These are phyloP conservation scores for Trichoderma citrinoviride DNA, from an alignment of 2,329 filamentous ascomycete genomes.

Conservation along the genomic window DNA sequence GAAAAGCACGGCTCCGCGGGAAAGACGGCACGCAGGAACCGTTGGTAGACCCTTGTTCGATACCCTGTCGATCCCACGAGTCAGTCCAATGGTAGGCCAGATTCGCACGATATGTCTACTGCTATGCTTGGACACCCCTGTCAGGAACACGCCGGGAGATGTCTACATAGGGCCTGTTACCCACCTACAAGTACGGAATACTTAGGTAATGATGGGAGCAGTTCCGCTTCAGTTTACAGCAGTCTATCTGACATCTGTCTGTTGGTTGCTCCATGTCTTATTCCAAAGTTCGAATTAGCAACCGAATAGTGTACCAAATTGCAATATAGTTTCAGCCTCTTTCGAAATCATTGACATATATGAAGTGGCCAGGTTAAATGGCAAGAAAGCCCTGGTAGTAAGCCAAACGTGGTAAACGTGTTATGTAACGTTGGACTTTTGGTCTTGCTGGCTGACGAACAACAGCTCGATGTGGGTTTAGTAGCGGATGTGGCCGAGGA, in stretches of 20 bases:
- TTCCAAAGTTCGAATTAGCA: not conserved
- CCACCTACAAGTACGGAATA: no score
- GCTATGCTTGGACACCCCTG: not conserved
- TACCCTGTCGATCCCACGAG: not conserved
- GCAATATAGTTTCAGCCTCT: not conserved
- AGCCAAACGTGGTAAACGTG: not conserved
- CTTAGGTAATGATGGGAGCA: not conserved
- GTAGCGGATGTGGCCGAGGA: not conserved
- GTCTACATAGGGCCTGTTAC: not conserved
- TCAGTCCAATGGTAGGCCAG: not conserved
- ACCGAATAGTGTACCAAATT: not conserved
- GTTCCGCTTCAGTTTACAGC: not conserved
- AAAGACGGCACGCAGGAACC: slow-evolving; percentile 5
- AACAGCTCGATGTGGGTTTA: not conserved
- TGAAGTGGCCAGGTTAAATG: not conserved
- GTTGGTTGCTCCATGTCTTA: not conserved
- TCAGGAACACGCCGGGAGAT: not conserved
- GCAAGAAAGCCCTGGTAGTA: not conserved
- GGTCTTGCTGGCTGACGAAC: not conserved
- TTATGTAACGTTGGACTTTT: not conserved
- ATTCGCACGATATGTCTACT: not conserved
- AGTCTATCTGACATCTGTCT: not conserved
- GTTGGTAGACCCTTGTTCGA: not conserved
- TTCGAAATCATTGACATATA: not conserved
- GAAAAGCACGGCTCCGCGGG: not conserved